These are phyloP conservation scores for Trypanosoma boissoni DNA, from an alignment of 208 protist species.

Conservation along the genomic window DNA sequence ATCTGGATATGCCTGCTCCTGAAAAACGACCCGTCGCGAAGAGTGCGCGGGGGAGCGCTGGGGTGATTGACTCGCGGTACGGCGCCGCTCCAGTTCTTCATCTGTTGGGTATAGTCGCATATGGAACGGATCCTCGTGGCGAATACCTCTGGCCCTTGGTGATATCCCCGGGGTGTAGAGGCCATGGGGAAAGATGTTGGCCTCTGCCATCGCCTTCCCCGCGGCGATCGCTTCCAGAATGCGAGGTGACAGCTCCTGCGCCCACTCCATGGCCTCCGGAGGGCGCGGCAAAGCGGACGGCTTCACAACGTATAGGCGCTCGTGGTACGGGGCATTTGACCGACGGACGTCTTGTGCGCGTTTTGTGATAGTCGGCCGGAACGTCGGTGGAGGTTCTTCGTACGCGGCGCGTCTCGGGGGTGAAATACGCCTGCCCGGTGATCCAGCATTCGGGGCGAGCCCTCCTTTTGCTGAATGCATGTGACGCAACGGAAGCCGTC, in stretches of 20 bases:
- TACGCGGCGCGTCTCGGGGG: too few relatives aligned
- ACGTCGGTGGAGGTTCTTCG: conserved; percentile 5
- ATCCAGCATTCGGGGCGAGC: background rate
- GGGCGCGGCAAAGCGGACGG: background rate
- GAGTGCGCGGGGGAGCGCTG: background rate
- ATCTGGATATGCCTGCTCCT: conserved; percentile 2
- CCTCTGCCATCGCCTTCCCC: background rate
- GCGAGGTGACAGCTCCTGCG: conserved; percentile 1
- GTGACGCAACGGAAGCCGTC: background rate
- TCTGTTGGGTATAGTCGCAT: conserved; percentile 18
- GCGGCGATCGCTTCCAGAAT: conserved; percentile 5
- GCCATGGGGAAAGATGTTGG: background rate
- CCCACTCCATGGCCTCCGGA: background rate
- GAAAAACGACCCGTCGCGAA: background rate
- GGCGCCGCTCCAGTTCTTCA: conserved; percentile 11
- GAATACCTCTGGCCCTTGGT: conserved; percentile 13
- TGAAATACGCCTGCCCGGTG: background rate
- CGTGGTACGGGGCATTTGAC: conserved; percentile 11
- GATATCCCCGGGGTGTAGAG: conserved; percentile 24
- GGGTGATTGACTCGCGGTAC: background rate
- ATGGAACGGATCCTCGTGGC: conserved; percentile 6
- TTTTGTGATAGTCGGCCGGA: conserved; percentile 23
- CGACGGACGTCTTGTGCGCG: conserved; percentile 9
- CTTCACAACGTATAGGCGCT: conserved; percentile 17
- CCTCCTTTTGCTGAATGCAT: background rate